These are phyloP conservation scores for Huntiella decipiens DNA, from an alignment of 2,329 filamentous ascomycete species.

Conservation along the genomic window DNA sequence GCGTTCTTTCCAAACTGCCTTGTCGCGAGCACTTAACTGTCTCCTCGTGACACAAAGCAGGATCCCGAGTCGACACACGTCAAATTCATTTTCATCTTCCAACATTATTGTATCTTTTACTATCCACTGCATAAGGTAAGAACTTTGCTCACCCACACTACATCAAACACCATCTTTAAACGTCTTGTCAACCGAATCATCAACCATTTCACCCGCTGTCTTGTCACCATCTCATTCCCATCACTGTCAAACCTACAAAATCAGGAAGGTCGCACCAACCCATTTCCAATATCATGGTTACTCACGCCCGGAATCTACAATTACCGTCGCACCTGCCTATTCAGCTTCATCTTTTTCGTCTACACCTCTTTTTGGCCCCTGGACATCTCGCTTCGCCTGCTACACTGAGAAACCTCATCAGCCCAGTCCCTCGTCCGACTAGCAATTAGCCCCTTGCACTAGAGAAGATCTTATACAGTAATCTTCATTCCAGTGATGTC, in stretches of 20 bases:
- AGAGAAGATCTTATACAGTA: too few relatives aligned
- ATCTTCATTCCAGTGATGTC: too few relatives aligned
- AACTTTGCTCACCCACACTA: not conserved
- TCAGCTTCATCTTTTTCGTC: too few relatives aligned
- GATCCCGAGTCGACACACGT: not conserved
- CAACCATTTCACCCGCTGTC: not conserved
- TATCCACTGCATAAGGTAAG: not conserved
- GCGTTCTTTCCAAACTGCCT: not conserved
- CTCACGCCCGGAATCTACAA: too few relatives aligned
- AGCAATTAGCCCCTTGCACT: too few relatives aligned
- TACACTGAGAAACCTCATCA: too few relatives aligned
- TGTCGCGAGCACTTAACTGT: constrained; percentile 3
- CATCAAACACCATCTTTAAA: too few relatives aligned
- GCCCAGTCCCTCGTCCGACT: too few relatives aligned
- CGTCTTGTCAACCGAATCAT: not conserved
- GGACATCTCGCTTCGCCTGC: too few relatives aligned
- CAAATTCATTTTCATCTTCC: too few relatives aligned
- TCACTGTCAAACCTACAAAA: not conserved
- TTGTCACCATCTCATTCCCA: not conserved
- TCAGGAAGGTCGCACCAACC: not conserved
- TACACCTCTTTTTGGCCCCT: too few relatives aligned
- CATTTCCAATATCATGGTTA: not conserved
- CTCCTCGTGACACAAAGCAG: constrained; percentile 1
- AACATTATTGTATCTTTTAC: not conserved
- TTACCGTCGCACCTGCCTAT: too few relatives aligned